Evolutionary conservation across 2,329 filamentous ascomycete genomes (phyloP), one percentile per base, ranked within the genome.

Genomic region (Xylaria sp.): DNA sequence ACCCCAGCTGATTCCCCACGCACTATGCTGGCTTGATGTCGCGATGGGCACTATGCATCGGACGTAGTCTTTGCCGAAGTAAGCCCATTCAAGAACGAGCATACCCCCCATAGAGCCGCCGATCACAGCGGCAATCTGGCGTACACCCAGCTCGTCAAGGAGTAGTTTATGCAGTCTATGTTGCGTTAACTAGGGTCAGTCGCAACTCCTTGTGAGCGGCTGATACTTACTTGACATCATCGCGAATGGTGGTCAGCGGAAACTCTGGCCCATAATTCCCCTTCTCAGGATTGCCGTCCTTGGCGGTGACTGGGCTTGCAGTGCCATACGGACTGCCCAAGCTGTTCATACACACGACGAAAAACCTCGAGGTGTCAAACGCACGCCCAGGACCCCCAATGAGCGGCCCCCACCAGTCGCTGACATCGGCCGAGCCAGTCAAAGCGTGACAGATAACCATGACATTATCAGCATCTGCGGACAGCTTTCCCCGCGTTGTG

Each of bases 181-280:
- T 9, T n/a, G 15, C 38, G 27, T 66, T 51, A 66, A 46, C n/a
- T 38, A 41, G 37, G 19, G 21, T 67, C 70, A 65, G 75, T 68
- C 46, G 51, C 40, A 58, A 48, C 54, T 41, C 19, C 54, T 21
- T 6, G 19, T n/a, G 15, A 52, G 43, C 13, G 44, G 8, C 29
- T 35, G 58, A 29, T 29, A 76, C 90, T 80, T 79, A 95, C 91
- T 91, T 93, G 54, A 98, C 94, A 79, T 99, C 95, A 74, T 99
- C 95, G 67, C 94, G 85, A 66, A 99, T 92, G 0, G 95, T 98
- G 1, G 95, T 97, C 66, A 99, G 80, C 47, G 95, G 95, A 69
- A 99, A 99, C 73, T 99, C 95, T 1, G 95, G 95, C 0, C 95
- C 95, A 73, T 99, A 99, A 69, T 86, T 85, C 17, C 87, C 93